phyloP scores from a whole-genome alignment of 225 moss, liverwort and hornwort genomes.

The Bryum argenteum region DNA sequence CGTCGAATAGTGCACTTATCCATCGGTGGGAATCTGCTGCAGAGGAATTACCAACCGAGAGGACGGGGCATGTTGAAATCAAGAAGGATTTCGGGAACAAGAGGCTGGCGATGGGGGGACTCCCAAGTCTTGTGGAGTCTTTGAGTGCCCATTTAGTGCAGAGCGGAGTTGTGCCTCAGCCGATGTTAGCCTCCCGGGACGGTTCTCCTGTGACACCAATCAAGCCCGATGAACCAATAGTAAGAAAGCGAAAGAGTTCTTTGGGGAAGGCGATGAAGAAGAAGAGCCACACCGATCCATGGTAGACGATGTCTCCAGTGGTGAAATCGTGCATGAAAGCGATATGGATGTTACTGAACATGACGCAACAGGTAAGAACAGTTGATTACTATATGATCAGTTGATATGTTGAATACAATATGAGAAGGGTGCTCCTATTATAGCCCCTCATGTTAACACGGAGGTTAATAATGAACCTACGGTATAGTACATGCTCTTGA shows the following conservation, averaged over 20 bases:
- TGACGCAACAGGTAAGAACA: slow-evolving; percentile 63
- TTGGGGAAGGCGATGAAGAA: slow-evolving; percentile 47
- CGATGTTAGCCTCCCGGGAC: slow-evolving; percentile 48
- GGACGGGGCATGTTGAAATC: slow-evolving; percentile 70
- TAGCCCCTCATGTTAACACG: slow-evolving; percentile 4
- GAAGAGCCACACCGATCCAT: slow-evolving; percentile 37
- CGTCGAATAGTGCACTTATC: not conserved
- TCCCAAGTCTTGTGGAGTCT: slow-evolving; percentile 77
- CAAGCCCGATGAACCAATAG: slow-evolving; percentile 38
- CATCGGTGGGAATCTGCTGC: slow-evolving; percentile 25
- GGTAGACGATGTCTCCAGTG: slow-evolving; percentile 53
- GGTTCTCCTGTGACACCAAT: slow-evolving; percentile 31
- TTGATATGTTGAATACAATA: slow-evolving; percentile 46
- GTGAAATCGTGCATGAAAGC: slow-evolving; percentile 36
- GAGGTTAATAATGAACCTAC: slow-evolving; percentile 36
- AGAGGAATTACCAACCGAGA: slow-evolving; percentile 85
- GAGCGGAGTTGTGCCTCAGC: slow-evolving; percentile 49
- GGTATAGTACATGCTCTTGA: slow-evolving; percentile 38
- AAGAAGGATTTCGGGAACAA: slow-evolving; percentile 96
- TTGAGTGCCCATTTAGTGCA: slow-evolving; percentile 65
- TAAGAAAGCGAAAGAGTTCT: slow-evolving; percentile 32
- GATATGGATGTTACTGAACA: slow-evolving; percentile 53
- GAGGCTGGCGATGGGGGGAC: slow-evolving; percentile 90
- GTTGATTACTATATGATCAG: too few species aligned
- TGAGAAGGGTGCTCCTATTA: slow-evolving; percentile 30